Base-by-base conservation (phyloP, 345 rosid genomes). In the Aquilaria sinensis region DNA sequence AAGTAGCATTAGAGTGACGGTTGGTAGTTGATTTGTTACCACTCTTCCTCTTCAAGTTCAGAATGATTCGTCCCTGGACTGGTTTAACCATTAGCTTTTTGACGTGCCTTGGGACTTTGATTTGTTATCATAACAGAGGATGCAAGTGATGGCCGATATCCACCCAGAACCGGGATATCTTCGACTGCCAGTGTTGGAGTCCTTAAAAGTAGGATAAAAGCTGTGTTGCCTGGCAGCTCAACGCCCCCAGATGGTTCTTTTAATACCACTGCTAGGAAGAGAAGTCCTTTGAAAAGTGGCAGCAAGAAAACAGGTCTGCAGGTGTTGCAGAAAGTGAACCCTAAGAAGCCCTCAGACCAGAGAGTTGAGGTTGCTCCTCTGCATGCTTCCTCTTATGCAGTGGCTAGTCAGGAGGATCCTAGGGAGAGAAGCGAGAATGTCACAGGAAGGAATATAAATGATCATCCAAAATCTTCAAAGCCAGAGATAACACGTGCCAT, bases 331-430 rank as follows among this genome's bases (percentile, higher is more conserved):
- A 81, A 79, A 70, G 61, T 61, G 46, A 84, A 71, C 45, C 60
- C 67, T 49, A 93, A 79, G 76, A 83, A 78, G 62, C 70, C 83
- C 59, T 67, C 75, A 53, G 85, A 79, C 72, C 70, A 83, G 84
- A 84, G 81, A 69, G 81, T 76, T 63, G 83, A 80, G 71, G 54
- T 72, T 63, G 63, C 79, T 47, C 67, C 67, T 72, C 69, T 83
- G 8, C 63, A 48, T 49, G 56, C 58, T 60, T 60, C 53, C 30
- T 52, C 77, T 51, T 70, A 83, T 43, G 63, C 58, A 57, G 80
- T 69, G 23, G 56, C 43, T 34, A 59, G 37, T 54, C 77, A 70
- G 46, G 65, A 66, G 60, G 75, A 68, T 69, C 63, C 56, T 53
- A 75, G 62, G 62, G 79, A 68, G 65, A 76, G 63, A 53, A 66